phyloP scores from a whole-genome alignment of 257 asterid species.

The Linaria vulgaris region DNA sequence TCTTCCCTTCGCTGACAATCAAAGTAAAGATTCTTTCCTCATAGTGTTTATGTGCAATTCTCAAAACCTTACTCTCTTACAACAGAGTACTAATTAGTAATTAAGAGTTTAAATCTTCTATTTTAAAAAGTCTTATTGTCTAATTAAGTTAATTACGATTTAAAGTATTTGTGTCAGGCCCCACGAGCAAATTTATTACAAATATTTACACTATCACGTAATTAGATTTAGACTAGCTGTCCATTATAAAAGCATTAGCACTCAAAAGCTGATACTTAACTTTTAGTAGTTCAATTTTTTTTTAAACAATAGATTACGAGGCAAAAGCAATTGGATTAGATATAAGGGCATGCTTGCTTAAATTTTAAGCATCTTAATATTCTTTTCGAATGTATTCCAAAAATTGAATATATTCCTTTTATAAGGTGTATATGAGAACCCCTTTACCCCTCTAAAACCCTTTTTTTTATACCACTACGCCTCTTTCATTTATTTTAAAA shows the following conservation, averaged over 20 bases:
- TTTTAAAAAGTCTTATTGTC: no score
- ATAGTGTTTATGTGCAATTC: constrained; percentile 22
- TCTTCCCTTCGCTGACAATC: constrained; percentile 49
- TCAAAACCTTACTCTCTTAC: constrained; percentile 3
- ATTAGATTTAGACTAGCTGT: constrained; percentile 31
- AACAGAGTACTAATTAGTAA: neutral
- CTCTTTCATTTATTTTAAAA: constrained; percentile 15
- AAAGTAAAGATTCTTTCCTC: constrained; percentile 48
- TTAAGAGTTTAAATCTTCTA: constrained; percentile 1
- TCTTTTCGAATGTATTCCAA: constrained; percentile 61
- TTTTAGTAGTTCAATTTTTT: constrained; percentile 37
- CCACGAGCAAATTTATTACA: no score
- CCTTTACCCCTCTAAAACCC: constrained; percentile 39
- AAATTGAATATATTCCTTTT: constrained; percentile 67
- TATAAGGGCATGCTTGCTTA: constrained; percentile 54
- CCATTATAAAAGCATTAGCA: constrained; percentile 44
- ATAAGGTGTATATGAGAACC: constrained; percentile 39
- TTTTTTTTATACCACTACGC: constrained; percentile 24
- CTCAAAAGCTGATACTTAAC: constrained; percentile 43
- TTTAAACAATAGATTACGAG: constrained; percentile 35
- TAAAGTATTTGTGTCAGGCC: neutral
- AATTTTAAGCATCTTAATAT: constrained; percentile 67
- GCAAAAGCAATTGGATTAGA: constrained; percentile 38
- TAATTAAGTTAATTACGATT: no score
- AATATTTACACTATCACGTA: constrained; percentile 21